Percentiles rank a stretch among this genome's conserved stretches.
Conservation (phyloP, 164 flowering plant species). For the Berberis vulgaris region DNA sequence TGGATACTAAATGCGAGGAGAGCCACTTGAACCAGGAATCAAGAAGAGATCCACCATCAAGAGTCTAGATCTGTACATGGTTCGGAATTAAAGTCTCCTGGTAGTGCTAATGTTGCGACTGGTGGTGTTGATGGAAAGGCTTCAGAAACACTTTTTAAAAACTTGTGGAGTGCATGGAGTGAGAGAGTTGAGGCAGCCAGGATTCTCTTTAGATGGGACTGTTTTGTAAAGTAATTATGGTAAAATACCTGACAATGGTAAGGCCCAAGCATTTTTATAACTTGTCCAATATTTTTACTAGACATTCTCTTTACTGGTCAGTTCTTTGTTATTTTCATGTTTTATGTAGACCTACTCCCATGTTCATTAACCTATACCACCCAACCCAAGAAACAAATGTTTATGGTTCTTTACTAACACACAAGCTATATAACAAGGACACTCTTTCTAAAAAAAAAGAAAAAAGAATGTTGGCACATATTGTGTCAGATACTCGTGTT, state of each 20-base stretch:
- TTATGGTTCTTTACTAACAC: no score
- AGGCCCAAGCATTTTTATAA: neutral
- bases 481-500: no score
- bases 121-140: conserved; percentile 17
- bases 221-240: conserved; percentile 29
- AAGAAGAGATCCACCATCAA: conserved; percentile 3
- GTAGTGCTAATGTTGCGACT: conserved; percentile 1
- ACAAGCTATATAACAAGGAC: no score
- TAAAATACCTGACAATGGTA: conserved; percentile 23
- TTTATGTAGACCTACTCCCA: no score
- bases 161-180: conserved; percentile 71
- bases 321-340: no score
- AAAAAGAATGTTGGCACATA: no score
- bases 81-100: conserved; percentile 10
- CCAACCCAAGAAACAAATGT: no score
- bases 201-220: conserved; percentile 71
- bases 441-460: no score
- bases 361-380: no score
- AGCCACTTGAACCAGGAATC: conserved; percentile 11
- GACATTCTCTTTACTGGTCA: neutral
- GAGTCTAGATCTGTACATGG: conserved; percentile 13
- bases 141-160: conserved; percentile 13
- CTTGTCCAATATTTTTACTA: neutral
- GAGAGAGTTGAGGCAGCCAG: conserved; percentile 77
- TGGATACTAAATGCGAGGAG: conserved; percentile 10